Percentiles rank a stretch among this genome's conserved stretches.
phyloP scores from a whole-genome alignment of 1,139 yeast genomes.

The Scheffersomyces titani region DNA sequence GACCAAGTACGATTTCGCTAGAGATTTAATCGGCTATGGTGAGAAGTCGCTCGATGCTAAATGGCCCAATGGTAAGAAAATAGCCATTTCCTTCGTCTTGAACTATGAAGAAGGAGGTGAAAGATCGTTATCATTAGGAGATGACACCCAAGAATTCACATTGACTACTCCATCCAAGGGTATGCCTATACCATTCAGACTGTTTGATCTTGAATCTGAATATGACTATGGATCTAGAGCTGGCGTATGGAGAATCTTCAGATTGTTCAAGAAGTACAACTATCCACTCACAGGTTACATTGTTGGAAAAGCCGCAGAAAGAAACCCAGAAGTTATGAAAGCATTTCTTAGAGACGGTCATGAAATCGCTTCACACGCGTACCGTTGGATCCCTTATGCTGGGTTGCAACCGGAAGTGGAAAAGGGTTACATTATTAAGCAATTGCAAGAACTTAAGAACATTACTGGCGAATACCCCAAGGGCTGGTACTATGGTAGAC shows the following conservation, averaged over 20 bases:
- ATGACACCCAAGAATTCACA: conserved; percentile 26
- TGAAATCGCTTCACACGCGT: conserved; percentile 39
- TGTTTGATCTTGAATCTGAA: conserved; percentile 27
- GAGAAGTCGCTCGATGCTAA: conserved; percentile 27
- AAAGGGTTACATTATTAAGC: conserved; percentile 17
- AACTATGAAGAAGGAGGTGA: conserved; percentile 26
- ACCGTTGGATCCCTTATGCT: conserved; percentile 36
- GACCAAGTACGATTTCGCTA: neutral
- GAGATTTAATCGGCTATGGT: conserved; percentile 37
- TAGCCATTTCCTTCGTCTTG: conserved; percentile 34
- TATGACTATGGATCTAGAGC: conserved; percentile 33
- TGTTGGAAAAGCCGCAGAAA: conserved; percentile 37
- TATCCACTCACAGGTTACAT: conserved; percentile 35
- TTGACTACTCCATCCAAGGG: conserved; percentile 19
- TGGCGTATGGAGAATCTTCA: conserved; percentile 36
- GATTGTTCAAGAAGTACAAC: conserved; percentile 25
- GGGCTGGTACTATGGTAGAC: conserved; percentile 36
- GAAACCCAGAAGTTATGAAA: conserved; percentile 27
- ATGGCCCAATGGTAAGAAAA: conserved; percentile 33
- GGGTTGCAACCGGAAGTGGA: conserved; percentile 16
- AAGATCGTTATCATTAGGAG: conserved; percentile 31
- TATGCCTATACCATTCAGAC: conserved; percentile 13
- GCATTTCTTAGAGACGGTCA: conserved; percentile 38
- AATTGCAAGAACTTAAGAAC: conserved; percentile 13
- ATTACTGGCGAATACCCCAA: conserved; percentile 29